A percentile compares a stretch with the other conserved stretches of the same genome.
Evolutionary conservation across 1,284 basidiomycete genomes (phyloP).

Genomic region (Exsudoporus floridanus): DNA sequence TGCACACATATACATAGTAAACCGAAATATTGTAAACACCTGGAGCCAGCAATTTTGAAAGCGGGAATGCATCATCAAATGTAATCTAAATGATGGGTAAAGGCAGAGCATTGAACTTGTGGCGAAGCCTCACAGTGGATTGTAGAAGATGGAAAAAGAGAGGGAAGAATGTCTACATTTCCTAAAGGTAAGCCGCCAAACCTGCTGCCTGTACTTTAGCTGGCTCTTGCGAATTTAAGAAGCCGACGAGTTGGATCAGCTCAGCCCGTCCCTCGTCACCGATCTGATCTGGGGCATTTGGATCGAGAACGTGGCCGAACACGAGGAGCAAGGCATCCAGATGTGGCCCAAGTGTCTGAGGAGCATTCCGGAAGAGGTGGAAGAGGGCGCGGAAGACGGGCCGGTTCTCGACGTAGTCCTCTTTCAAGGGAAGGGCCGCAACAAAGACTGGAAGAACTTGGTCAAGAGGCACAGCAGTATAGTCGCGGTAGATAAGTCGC

Average conservation of each 20-base stretch:
- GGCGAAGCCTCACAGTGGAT: background rate
- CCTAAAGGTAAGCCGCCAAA: constrained; percentile 53
- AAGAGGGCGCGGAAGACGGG: constrained; percentile 91
- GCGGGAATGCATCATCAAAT: constrained; percentile 10
- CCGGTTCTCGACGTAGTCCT: constrained; percentile 88
- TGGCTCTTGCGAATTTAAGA: constrained; percentile 73
- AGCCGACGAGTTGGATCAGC: constrained; percentile 73
- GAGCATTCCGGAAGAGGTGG: constrained; percentile 79
- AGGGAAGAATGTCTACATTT: constrained; percentile 9
- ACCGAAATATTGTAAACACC: constrained; percentile 9
- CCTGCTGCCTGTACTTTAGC: constrained; percentile 77
- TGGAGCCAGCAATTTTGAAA: constrained; percentile 5
- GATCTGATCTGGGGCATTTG: constrained; percentile 69
- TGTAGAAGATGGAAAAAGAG: background rate
- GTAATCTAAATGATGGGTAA: constrained; percentile 25
- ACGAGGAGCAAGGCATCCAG: constrained; percentile 83
- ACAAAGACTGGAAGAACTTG: constrained; percentile 88
- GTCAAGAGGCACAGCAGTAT: constrained; percentile 82
- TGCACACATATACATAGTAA: constrained; percentile 17
- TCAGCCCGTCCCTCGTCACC: constrained; percentile 75
- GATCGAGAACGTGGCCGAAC: constrained; percentile 84
- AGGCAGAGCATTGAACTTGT: constrained; percentile 1
- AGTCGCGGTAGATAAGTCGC: constrained; percentile 85
- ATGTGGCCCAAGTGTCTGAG: constrained; percentile 70
- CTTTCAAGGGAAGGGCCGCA: constrained; percentile 80